These are phyloP conservation scores for Neofusicoccum parvum DNA, from an alignment of 2,329 filamentous ascomycete genomes.

Conservation along the genomic window DNA sequence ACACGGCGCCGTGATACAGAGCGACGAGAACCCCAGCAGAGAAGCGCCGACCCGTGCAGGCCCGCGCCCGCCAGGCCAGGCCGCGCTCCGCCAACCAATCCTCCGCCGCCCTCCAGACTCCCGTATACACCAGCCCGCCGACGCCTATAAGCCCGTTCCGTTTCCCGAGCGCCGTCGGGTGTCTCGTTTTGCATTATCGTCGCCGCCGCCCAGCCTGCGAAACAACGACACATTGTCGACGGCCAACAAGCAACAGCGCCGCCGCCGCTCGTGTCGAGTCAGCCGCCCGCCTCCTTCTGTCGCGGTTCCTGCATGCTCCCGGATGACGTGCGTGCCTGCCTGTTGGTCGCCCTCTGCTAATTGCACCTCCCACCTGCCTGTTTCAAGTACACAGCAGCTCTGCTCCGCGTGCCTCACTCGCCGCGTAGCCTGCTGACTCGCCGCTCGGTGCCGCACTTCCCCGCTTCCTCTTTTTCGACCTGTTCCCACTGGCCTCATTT, in stretches of 20 bases:
- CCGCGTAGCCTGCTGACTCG: too few species aligned
- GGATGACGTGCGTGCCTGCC: background rate
- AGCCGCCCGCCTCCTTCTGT: background rate
- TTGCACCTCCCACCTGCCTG: too few species aligned
- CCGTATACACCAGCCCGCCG: background rate
- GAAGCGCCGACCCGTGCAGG: background rate
- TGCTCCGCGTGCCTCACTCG: too few species aligned
- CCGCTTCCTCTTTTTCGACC: too few species aligned
- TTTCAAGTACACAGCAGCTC: too few species aligned
- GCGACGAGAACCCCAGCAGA: background rate
- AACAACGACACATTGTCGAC: too few species aligned
- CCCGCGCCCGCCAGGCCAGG: background rate
- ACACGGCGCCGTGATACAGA: background rate
- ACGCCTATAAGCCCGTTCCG: background rate
- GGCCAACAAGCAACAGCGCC: too few species aligned
- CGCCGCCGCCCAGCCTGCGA: background rate
- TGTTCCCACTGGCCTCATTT: too few species aligned
- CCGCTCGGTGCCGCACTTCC: too few species aligned
- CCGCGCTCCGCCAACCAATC: background rate
- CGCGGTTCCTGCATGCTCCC: background rate
- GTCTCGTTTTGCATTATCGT: constrained; percentile 8
- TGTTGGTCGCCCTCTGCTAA: too few species aligned
- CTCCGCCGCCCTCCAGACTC: background rate
- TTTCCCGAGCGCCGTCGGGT: background rate
- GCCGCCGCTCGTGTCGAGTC: background rate